Evolutionary conservation across 805 yeast species (phyloP), one percentile per base, ranked within the genome.

Genomic region (Cyberlindnera maclurae): DNA sequence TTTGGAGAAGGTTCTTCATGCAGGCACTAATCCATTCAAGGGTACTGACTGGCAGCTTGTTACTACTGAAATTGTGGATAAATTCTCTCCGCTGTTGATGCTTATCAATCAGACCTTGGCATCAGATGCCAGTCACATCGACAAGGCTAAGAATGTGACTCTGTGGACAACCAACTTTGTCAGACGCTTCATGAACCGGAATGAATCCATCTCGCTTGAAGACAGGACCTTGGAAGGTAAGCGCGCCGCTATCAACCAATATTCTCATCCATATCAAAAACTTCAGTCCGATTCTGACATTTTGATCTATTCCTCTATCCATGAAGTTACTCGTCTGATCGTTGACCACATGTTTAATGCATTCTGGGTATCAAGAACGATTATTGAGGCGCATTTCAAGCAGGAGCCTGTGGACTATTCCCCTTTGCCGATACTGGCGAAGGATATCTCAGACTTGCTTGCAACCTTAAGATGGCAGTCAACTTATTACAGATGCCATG

Each of bases 31-130:
- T 39, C 72, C 76, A 5, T 56, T 54, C 29, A 29, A 49, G 6
- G 65, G 72, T 11, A 75, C 72, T 0, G 57, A 79, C 50, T 79
- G 86, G 85, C 77, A 71, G 47, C 42, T 56, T n/a, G 58, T 69
- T 3, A 68, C 79, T 0, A 66, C 64, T 34, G 64, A 59, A 26
- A 68, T 77, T n/a, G 67, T 64, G 5, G 57, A 57, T 22, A 77
- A 77, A 49, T 79, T 79, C 52, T 60, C 75, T 1, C 81, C 82
- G 10, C 55, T 68, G 29, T 48, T 78, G 17, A 45, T 59, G 30
- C 49, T 55, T 6, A 42, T 77, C 38, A 70, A 75, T 39, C 51
- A 57, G 12, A 62, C 73, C 1, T 40, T 16, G 26, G 29, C 24
- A 36, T 22, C 15, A 9, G 28, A 15, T 6, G 28, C 13, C 4